Conservation (phyloP, 352 stramenopile genomes). For the Globisporangium paroecandrum region DNA sequence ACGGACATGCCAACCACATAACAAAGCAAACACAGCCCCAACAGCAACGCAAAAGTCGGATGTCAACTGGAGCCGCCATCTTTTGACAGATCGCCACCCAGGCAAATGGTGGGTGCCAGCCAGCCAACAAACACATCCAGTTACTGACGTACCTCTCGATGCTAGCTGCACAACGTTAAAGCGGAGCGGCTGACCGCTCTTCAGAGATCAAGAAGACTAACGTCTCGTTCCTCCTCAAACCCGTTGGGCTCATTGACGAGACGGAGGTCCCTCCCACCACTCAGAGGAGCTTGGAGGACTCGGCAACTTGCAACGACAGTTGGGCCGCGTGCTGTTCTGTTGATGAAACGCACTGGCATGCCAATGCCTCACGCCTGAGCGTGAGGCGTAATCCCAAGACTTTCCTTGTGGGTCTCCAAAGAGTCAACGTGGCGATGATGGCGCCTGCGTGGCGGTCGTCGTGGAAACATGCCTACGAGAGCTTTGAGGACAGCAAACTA, state of each 20-base stretch:
- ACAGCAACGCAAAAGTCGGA: not conserved
- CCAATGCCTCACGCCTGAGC: not conserved
- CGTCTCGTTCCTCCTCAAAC: not conserved
- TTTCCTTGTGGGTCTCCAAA: no score
- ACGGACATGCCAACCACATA: not conserved
- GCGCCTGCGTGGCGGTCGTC: not conserved
- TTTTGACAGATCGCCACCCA: not conserved
- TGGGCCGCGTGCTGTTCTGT: no score
- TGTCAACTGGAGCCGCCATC: not conserved
- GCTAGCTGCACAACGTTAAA: not conserved
- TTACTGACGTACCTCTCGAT: not conserved
- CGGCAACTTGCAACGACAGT: no score
- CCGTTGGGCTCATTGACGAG: not conserved
- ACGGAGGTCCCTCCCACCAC: no score
- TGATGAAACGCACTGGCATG: no score
- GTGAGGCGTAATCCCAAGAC: not conserved
- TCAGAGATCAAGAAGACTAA: not conserved
- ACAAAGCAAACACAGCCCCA: not conserved
- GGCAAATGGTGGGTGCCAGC: not conserved
- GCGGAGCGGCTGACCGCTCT: not conserved
- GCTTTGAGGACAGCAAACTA: not conserved
- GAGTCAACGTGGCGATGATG: not conserved
- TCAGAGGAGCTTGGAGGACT: no score
- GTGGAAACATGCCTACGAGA: not conserved
- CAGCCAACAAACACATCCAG: not conserved